These are phyloP conservation scores for Tuber aestivum DNA, from an alignment of 495 filamentous ascomycete genomes.

Conservation along the genomic window DNA sequence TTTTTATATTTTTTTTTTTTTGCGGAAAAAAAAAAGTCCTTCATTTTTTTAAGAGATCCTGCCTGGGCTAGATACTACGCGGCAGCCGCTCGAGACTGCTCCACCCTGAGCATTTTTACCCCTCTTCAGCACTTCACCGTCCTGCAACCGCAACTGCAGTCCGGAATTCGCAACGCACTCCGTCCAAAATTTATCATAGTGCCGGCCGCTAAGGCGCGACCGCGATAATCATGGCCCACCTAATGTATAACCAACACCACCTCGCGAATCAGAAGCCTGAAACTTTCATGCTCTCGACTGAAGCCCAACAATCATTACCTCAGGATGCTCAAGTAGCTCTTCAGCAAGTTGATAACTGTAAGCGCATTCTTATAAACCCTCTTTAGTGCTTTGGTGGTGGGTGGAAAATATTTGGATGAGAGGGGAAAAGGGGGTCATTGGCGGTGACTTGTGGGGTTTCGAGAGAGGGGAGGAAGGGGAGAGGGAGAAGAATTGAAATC, in stretches of 20 bases:
- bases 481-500: background rate
- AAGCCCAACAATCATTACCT: slow-evolving; percentile 91
- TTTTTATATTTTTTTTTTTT: background rate
- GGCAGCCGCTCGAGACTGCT: slow-evolving; percentile 28
- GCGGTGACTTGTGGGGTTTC: slow-evolving; percentile 20
- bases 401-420: slow-evolving; percentile 19
- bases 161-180: slow-evolving; percentile 28
- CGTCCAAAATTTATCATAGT: slow-evolving; percentile 29
- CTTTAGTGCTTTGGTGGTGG: slow-evolving; percentile 10
- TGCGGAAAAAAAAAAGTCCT: background rate
- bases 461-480: background rate
- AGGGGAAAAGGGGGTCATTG: slow-evolving; percentile 12
- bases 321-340: slow-evolving; percentile 95
- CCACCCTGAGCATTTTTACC: slow-evolving; percentile 24
- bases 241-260: slow-evolving; percentile 43
- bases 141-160: slow-evolving; percentile 33
- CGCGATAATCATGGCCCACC: slow-evolving; percentile 38
- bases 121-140: slow-evolving; percentile 31
- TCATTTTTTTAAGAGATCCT: slow-evolving; percentile 1
- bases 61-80: slow-evolving; percentile 18
- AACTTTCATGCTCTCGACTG: slow-evolving; percentile 94
- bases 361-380: slow-evolving; percentile 45
- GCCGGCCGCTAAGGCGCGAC: slow-evolving; percentile 39
- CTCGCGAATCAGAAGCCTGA: slow-evolving; percentile 72
- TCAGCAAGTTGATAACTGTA: slow-evolving; percentile 97